Evolutionary conservation across 257 asterid genomes (phyloP).

Genomic region (Solanum clarkiae): DNA sequence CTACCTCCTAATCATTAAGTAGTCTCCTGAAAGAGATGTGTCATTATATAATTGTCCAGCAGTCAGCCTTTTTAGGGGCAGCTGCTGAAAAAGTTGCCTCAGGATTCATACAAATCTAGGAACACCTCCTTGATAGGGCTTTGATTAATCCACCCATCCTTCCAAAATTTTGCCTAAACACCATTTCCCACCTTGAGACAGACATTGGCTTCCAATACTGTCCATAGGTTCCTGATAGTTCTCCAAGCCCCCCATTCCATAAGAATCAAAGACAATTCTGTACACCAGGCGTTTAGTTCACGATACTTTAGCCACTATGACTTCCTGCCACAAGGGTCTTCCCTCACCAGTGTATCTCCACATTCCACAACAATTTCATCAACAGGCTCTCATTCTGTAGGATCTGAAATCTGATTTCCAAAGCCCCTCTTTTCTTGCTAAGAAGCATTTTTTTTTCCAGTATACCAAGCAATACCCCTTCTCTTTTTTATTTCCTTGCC

Average conservation of each 20-base stretch:
- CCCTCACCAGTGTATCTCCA: background rate
- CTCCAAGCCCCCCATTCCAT: background rate
- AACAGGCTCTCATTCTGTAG: background rate
- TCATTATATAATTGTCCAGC: background rate
- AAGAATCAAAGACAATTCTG: background rate
- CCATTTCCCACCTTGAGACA: too few species aligned
- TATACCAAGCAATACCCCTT: background rate
- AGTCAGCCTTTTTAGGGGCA: background rate
- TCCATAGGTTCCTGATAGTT: background rate
- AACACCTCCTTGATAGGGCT: background rate
- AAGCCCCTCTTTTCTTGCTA: background rate
- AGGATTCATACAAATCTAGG: background rate
- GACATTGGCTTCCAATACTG: background rate
- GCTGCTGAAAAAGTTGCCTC: background rate
- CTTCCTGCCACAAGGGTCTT: background rate
- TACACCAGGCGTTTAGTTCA: background rate
- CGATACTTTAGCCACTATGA: background rate
- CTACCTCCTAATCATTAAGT: background rate
- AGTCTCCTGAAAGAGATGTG: background rate
- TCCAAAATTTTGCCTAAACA: background rate
- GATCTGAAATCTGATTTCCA: background rate
- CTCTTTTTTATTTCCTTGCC: background rate
- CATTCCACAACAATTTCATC: background rate
- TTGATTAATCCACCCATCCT: background rate
- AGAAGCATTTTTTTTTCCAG: background rate